Conservation (phyloP, 1,284 basidiomycete genomes). For the Apiotrichum sp. region DNA sequence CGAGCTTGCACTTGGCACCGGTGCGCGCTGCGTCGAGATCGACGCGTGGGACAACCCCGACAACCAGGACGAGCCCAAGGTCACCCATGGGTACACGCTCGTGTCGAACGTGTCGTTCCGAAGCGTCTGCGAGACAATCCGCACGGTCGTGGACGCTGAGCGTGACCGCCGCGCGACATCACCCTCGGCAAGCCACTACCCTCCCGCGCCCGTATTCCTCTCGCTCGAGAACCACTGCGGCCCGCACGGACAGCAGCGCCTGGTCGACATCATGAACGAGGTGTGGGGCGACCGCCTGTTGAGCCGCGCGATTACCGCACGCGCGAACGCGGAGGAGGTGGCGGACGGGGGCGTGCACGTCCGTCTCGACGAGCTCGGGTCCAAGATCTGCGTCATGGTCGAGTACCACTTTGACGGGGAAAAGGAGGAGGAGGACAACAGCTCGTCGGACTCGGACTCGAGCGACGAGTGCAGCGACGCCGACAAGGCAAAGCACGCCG, state of each 20-base stretch:
- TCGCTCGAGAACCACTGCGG: slow-evolving; percentile 19
- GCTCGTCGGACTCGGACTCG: background rate
- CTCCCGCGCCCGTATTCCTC: slow-evolving; percentile 9
- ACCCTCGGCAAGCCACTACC: background rate
- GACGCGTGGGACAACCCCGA: slow-evolving; percentile 17
- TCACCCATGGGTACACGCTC: slow-evolving; percentile 19
- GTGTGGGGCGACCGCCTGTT: slow-evolving; percentile 13
- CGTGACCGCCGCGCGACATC: background rate
- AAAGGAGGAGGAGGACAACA: background rate
- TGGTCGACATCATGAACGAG: slow-evolving; percentile 15
- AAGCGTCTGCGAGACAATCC: slow-evolving; percentile 15
- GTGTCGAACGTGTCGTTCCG: slow-evolving; percentile 16
- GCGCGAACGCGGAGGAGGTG: background rate
- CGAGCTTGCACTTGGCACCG: slow-evolving; percentile 7
- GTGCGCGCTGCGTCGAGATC: slow-evolving; percentile 18
- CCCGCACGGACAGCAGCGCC: slow-evolving; percentile 10
- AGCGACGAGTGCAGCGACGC: too few species aligned
- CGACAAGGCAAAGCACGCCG: background rate
- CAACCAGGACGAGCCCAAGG: slow-evolving; percentile 14
- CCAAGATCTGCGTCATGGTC: slow-evolving; percentile 16
- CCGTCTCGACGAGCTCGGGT: slow-evolving; percentile 6
- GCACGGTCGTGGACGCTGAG: slow-evolving; percentile 6
- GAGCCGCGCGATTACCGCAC: background rate
- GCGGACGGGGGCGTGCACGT: background rate
- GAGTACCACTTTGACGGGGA: slow-evolving; percentile 14